Evolutionary conservation across 208 protist species (phyloP).

Genomic region (Porcisia deanei): DNA sequence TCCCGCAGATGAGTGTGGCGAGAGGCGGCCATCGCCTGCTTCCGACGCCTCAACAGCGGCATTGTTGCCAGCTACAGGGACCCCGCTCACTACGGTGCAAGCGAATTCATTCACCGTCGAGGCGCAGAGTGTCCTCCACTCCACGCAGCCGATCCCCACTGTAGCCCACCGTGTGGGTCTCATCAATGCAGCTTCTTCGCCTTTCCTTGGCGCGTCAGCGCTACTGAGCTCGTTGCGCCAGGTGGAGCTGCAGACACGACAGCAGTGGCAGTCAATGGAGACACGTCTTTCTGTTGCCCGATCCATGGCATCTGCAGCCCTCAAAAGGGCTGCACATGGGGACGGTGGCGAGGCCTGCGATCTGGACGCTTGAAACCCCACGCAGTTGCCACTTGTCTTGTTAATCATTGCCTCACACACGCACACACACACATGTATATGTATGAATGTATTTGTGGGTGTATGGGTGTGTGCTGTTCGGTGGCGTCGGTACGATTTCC

Average conservation of each 20-base stretch:
- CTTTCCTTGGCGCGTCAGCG: not conserved
- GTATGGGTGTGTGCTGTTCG: not conserved
- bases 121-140: not conserved
- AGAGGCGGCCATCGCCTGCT: not conserved
- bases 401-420: not conserved
- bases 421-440: no score
- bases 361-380: not conserved
- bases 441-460: no score
- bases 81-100: not conserved
- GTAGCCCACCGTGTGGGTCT: not conserved
- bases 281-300: conserved; percentile 12
- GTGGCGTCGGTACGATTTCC: not conserved
- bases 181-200: not conserved
- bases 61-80: not conserved
- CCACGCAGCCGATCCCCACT: not conserved
- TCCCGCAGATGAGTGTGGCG: not conserved
- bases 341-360: not conserved
- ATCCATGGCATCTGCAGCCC: conserved; percentile 2
- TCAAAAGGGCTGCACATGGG: not conserved
- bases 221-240: conserved; percentile 3
- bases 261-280: conserved; percentile 17
- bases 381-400: not conserved
- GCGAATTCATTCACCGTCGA: not conserved
- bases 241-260: conserved; percentile 5
- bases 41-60: not conserved